phyloP scores from a whole-genome alignment of 176 grass and related monocot genomes.

The Juncus effusus region DNA sequence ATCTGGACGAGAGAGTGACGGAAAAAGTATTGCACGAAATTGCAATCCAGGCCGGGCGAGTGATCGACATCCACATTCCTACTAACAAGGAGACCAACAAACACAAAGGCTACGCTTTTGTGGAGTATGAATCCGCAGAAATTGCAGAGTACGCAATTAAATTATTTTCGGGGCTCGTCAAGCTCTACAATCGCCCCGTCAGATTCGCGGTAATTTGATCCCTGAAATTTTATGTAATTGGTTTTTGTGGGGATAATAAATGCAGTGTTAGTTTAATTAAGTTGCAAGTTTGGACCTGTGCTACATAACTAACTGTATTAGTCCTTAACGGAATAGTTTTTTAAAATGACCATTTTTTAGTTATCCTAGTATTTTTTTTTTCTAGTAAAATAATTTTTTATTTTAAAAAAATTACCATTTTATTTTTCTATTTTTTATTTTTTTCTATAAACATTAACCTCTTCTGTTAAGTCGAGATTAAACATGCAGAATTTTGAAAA shows the following conservation, averaged over 20 bases:
- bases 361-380: too few species aligned
- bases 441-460: too few species aligned
- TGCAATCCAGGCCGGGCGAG: constrained; percentile 88
- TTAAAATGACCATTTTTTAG: too few species aligned
- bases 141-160: constrained; percentile 95
- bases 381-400: too few species aligned
- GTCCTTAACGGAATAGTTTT: too few species aligned
- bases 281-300: too few species aligned
- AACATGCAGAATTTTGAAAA: constrained; percentile 39
- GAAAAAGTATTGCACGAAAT: constrained; percentile 92
- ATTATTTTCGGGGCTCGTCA: constrained; percentile 91
- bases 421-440: too few species aligned
- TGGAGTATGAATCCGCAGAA: constrained; percentile 87
- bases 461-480: neutral
- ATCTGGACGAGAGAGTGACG: constrained; percentile 92
- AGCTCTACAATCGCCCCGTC: constrained; percentile 75
- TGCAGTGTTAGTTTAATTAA: too few species aligned
- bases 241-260: too few species aligned
- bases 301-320: too few species aligned
- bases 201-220: constrained; percentile 88
- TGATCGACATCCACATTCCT: constrained; percentile 90
- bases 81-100: constrained; percentile 94
- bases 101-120: constrained; percentile 93
- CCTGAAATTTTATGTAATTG: constrained; percentile 26
- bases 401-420: too few species aligned